These are phyloP conservation scores for Fomitopsis serialis DNA, from an alignment of 768 basidiomycete species.

Conservation along the genomic window DNA sequence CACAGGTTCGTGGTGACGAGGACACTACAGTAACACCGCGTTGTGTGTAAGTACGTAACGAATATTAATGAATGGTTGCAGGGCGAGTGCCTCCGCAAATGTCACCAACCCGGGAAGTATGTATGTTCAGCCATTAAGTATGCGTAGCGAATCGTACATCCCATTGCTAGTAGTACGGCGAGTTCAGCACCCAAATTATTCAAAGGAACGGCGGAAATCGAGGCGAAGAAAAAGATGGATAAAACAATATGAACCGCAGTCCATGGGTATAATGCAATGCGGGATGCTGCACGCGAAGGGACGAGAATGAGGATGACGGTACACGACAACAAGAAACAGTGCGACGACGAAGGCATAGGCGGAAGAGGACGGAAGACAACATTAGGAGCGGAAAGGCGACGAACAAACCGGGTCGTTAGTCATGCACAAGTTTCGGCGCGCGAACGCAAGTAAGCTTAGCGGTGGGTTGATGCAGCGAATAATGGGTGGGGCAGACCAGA, in stretches of 20 bases:
- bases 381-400: neutral
- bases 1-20: no score
- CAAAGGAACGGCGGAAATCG: neutral
- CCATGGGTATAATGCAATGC: neutral
- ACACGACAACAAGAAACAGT: slow-evolving; percentile 13
- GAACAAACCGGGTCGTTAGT: slow-evolving; percentile 2
- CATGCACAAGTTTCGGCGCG: neutral
- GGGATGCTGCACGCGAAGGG: neutral
- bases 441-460: neutral
- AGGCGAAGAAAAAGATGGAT: neutral
- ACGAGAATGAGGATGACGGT: slow-evolving; percentile 6
- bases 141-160: no score
- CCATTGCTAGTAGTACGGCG: neutral
- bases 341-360: slow-evolving; percentile 1
- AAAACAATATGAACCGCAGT: neutral
- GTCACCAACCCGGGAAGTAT: no score
- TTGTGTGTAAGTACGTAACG: no score
- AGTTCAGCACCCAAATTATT: neutral
- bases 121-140: no score
- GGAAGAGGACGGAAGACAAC: slow-evolving; percentile 1
- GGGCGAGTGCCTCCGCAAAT: no score
- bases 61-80: no score
- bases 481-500: neutral
- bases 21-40: no score
- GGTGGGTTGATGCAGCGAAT: neutral